Evolutionary conservation across 371 early-diverging fungal species (phyloP), one percentile per base, ranked within the genome.

Genomic region (Chytridiales sp.): DNA sequence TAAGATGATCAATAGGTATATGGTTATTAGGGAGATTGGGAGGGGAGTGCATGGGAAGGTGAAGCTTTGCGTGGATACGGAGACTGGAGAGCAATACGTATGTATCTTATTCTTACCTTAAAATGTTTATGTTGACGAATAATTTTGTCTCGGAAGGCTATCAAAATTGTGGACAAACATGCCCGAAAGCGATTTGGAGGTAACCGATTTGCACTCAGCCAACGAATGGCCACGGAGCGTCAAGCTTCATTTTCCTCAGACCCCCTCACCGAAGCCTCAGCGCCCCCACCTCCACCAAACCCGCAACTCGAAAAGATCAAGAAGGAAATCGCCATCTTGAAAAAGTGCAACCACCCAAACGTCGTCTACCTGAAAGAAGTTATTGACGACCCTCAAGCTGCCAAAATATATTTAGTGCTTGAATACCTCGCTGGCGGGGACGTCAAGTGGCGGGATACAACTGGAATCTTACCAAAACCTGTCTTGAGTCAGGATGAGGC

Each of bases 11-110:
- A 97, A 97, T 76, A 80, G 92, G 52, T 97, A 94, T 75, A 85
- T 93, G 83, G 82, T 97, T 15, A 69, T 94, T 11, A 78, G 74
- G 57, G 94, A 94, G 69, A 78, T 97, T n/a, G 98, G 98, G 17
- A 80, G 94, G 50, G 98, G 98, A 21, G 89, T 89, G 9, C 95
- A 96, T 62, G 98, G 97, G 24, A 95, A 94, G 77, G 98, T 97
- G 36, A 93, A 95, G 72, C 77, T 95, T 29, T 88, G 88, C 34
- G 77, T 83, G 26, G 91, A 94, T 66, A 79, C 79, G 21, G 76
- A 83, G n/a, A 88, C 89, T 0, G 84, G 84, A 36, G 85, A 90
- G 59, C 77, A 83, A 13, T 87, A 85, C 61, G 91, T 90, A 81
- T 76, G 81, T 72, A 17, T 39, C 35, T n/a, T 51, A 38, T 47